Percentiles rank a stretch among this genome's conserved stretches.
Evolutionary conservation across 495 filamentous ascomycete species (phyloP).

Genomic region (Hypoxylon perforatum): DNA sequence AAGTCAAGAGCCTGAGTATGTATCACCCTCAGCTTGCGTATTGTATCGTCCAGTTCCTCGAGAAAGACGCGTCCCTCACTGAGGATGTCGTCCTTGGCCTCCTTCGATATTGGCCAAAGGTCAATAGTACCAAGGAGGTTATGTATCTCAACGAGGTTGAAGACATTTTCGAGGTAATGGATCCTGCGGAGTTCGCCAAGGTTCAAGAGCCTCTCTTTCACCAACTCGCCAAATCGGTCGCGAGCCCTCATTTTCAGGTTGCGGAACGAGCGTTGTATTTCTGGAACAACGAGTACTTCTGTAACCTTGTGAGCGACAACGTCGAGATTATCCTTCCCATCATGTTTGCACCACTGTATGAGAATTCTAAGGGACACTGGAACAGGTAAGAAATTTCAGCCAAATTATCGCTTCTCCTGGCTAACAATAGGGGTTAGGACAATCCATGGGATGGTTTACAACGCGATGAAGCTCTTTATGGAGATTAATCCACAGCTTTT

Average conservation of each 20-base stretch:
- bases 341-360: constrained; percentile 98
- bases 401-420: background rate
- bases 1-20: constrained; percentile 99
- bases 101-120: constrained; percentile 97
- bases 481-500: constrained; percentile 99
- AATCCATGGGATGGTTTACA: constrained; percentile 99
- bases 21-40: constrained; percentile 99
- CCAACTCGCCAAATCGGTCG: constrained; percentile 96
- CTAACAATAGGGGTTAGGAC: constrained; percentile 68
- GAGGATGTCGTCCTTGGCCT: constrained; percentile 98
- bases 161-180: constrained; percentile 99
- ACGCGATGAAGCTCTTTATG: constrained; percentile 99
- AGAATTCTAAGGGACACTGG: constrained; percentile 99
- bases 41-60: constrained; percentile 98
- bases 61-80: constrained; percentile 96
- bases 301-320: constrained; percentile 98
- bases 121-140: constrained; percentile 99
- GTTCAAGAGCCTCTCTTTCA: constrained; percentile 98
- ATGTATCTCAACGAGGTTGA: constrained; percentile 99
- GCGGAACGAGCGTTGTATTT: constrained; percentile 98
- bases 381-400: constrained; percentile 75
- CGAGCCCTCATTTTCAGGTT: constrained; percentile 99
- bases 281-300: constrained; percentile 99
- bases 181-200: constrained; percentile 97
- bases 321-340: constrained; percentile 98